Conservation (phyloP, 805 yeast genomes). For the Yamadazyma sp. region DNA sequence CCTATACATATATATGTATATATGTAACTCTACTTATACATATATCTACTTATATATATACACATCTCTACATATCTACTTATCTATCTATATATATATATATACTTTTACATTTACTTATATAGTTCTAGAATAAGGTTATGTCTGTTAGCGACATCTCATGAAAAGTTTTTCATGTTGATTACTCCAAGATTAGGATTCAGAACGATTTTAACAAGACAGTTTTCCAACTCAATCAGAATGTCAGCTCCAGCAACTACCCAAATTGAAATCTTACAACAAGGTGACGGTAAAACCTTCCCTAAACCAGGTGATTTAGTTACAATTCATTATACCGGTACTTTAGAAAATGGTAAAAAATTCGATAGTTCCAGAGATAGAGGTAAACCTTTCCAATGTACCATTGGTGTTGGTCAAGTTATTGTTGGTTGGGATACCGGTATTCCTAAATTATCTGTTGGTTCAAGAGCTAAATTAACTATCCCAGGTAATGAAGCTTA, state of each 20-base stretch:
- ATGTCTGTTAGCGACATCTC: no score
- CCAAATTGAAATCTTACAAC: conserved; percentile 40
- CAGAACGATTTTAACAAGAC: conserved; percentile 1
- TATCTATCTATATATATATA: no score
- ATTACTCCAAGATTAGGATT: no score
- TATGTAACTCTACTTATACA: no score
- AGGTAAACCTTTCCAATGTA: conserved; percentile 91
- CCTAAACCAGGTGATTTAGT: conserved; percentile 87
- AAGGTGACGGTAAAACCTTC: conserved; percentile 83
- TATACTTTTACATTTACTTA: no score
- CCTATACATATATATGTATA: no score
- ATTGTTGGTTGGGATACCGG: conserved; percentile 97
- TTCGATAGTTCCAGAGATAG: conserved; percentile 95
- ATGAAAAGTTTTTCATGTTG: no score
- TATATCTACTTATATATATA: no score
- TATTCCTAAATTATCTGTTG: conserved; percentile 86
- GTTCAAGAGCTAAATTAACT: conserved; percentile 89
- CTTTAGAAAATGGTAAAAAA: conserved; percentile 91
- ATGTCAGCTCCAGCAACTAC: conserved; percentile 32
- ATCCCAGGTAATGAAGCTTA: conserved; percentile 93
- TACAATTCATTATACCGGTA: conserved; percentile 94
- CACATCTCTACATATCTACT: no score
- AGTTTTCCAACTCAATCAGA: conserved; percentile 2
- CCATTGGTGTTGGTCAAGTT: conserved; percentile 94
- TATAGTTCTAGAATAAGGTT: no score